Percentiles rank a stretch among this genome's conserved stretches.
Evolutionary conservation across 257 asterid genomes (phyloP).

Genomic region (Nicotiana sylvestris): DNA sequence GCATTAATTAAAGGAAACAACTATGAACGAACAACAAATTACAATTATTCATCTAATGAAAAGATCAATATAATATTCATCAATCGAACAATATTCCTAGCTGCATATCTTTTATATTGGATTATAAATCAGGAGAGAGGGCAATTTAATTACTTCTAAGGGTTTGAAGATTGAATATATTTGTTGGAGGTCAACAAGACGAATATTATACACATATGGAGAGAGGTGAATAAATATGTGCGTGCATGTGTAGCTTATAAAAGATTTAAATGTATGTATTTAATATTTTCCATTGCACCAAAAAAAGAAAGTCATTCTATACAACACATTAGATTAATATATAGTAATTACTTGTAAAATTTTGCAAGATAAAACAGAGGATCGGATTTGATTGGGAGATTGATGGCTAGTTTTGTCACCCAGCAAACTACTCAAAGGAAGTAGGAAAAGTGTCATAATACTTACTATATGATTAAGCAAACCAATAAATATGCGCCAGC

Average conservation of each 20-base stretch:
- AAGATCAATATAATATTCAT: too few relatives aligned
- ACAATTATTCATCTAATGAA: neutral
- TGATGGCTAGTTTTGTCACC: neutral
- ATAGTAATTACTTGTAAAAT: neutral
- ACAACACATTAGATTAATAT: too few relatives aligned
- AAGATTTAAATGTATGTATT: too few relatives aligned
- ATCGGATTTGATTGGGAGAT: neutral
- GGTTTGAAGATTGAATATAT: too few relatives aligned
- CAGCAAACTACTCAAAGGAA: neutral
- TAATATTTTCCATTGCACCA: neutral
- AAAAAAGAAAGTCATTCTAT: neutral
- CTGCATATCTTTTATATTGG: too few relatives aligned
- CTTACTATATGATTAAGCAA: neutral
- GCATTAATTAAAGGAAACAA: neutral
- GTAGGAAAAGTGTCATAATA: neutral
- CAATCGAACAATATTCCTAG: too few relatives aligned
- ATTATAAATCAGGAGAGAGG: too few relatives aligned
- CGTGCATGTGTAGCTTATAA: too few relatives aligned
- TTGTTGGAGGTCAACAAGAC: too few relatives aligned
- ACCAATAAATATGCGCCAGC: neutral
- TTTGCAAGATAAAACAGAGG: neutral
- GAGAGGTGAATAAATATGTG: too few relatives aligned
- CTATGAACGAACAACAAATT: neutral
- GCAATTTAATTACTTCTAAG: too few relatives aligned
- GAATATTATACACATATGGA: too few relatives aligned